Evolutionary conservation across 2,329 filamentous ascomycete species (phyloP).

Genomic region (Colletotrichum sansevieriae): DNA sequence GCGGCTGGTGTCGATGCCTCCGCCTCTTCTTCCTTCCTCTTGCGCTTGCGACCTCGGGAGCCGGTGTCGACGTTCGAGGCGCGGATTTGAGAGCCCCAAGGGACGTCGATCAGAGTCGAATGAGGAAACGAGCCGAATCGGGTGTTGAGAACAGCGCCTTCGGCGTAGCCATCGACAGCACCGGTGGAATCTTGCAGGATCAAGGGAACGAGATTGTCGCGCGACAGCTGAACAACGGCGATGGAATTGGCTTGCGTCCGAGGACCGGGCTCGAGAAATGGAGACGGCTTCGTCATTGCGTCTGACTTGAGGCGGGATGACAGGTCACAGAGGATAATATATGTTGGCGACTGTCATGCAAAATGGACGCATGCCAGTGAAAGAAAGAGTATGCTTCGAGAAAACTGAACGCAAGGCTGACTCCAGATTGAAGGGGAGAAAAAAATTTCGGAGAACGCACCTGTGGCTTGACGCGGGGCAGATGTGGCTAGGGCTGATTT

Average conservation of each 20-base stretch:
- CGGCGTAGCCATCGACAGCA: conserved; percentile 77
- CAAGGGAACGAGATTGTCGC: conserved; percentile 85
- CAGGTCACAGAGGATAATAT: too few species aligned
- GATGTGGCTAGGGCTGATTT: rapidly evolving
- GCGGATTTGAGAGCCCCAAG: conserved; percentile 92
- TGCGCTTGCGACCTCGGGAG: conserved; percentile 81
- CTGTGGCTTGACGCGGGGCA: conserved; percentile 39
- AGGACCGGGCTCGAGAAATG: conserved; percentile 81
- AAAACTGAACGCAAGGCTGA: conserved; percentile 37
- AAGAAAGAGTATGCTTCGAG: not conserved
- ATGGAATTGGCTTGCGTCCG: conserved; percentile 75
- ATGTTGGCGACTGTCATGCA: not conserved
- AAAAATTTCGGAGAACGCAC: not conserved
- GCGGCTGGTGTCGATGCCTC: conserved; percentile 45
- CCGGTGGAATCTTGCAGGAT: conserved; percentile 74
- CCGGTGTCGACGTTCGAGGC: conserved; percentile 93
- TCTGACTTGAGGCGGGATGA: not conserved
- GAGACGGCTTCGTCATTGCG: conserved; percentile 67
- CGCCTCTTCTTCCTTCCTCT: conserved; percentile 61
- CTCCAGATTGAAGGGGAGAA: not conserved
- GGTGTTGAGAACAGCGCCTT: conserved; percentile 88
- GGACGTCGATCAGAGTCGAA: conserved; percentile 79
- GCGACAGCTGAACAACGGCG: conserved; percentile 88
- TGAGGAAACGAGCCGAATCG: conserved; percentile 93
- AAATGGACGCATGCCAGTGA: not conserved